Conservation (phyloP, 2,329 filamentous ascomycete species). For the Colletotrichum gigasporum region DNA sequence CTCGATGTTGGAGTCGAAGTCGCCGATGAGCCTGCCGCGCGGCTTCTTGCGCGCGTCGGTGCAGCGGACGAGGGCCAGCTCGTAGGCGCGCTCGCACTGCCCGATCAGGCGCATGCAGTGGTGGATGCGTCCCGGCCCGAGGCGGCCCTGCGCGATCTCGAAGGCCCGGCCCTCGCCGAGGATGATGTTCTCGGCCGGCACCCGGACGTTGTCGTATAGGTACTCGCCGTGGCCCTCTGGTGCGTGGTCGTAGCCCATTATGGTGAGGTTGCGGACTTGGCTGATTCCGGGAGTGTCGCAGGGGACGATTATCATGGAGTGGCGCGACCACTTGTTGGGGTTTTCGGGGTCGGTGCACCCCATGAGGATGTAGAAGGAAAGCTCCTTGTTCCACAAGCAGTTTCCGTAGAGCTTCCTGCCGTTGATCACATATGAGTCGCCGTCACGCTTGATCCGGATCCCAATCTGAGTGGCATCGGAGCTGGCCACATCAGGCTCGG, state of each 20-base stretch:
- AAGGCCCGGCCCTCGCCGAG: constrained; percentile 94
- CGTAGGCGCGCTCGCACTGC: constrained; percentile 86
- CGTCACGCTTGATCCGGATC: constrained; percentile 82
- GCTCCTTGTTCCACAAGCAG: constrained; percentile 32
- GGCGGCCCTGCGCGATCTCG: constrained; percentile 96
- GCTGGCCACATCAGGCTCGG: constrained; percentile 86
- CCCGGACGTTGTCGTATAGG: constrained; percentile 86
- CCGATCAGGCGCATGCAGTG: constrained; percentile 97
- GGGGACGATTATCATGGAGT: constrained; percentile 91
- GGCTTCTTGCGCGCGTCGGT: constrained; percentile 92
- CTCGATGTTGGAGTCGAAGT: constrained; percentile 94
- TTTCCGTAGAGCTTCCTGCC: constrained; percentile 59
- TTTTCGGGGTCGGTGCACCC: constrained; percentile 86
- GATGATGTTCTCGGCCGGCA: constrained; percentile 85
- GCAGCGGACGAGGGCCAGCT: constrained; percentile 93
- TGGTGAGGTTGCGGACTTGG: constrained; percentile 89
- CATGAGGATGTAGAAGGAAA: constrained; percentile 92
- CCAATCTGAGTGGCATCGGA: constrained; percentile 94
- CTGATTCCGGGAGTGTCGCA: constrained; percentile 85
- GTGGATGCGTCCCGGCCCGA: constrained; percentile 95
- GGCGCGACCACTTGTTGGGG: constrained; percentile 83
- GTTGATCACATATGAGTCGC: constrained; percentile 89
- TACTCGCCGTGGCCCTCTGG: constrained; percentile 97
- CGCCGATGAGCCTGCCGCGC: constrained; percentile 85
- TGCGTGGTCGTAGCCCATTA: constrained; percentile 96